phyloP scores from a whole-genome alignment of 306 rosid genomes.

The Rosa lucieae region DNA sequence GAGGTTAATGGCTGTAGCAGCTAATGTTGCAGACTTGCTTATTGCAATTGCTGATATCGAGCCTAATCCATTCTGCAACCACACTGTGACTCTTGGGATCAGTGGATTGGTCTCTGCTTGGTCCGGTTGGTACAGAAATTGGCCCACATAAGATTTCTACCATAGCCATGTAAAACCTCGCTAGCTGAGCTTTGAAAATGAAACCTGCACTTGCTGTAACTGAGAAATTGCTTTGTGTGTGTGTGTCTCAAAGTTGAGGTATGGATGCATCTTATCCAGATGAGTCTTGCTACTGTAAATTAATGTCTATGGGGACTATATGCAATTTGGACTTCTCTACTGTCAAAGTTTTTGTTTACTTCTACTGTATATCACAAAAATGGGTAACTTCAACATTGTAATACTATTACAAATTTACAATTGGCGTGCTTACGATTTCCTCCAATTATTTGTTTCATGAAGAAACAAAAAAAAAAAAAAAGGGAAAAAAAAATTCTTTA shows the following conservation, averaged over 20 bases:
- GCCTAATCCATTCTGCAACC: slow-evolving; percentile 87
- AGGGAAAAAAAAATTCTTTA: no score
- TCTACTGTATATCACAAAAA: background rate
- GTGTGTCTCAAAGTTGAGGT: background rate
- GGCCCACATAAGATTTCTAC: slow-evolving; percentile 57
- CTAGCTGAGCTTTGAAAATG: background rate
- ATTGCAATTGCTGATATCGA: slow-evolving; percentile 86
- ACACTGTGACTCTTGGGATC: slow-evolving; percentile 77
- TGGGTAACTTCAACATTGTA: background rate
- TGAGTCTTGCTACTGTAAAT: background rate
- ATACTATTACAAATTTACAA: background rate
- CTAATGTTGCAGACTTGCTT: slow-evolving; percentile 86
- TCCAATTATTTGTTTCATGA: background rate
- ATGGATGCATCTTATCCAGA: background rate
- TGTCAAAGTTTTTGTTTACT: background rate
- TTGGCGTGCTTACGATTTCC: background rate
- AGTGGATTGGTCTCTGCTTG: slow-evolving; percentile 99
- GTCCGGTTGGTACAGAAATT: slow-evolving; percentile 99
- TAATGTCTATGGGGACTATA: background rate
- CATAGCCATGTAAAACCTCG: background rate
- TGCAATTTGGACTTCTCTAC: background rate
- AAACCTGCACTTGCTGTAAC: background rate
- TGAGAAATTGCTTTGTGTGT: background rate
- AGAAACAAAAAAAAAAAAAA: background rate
- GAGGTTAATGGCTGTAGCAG: slow-evolving; percentile 89